Percentiles rank a stretch among this genome's conserved stretches.
These are phyloP conservation scores for Amanita rubescens DNA, from an alignment of 768 basidiomycete genomes.

Conservation along the genomic window DNA sequence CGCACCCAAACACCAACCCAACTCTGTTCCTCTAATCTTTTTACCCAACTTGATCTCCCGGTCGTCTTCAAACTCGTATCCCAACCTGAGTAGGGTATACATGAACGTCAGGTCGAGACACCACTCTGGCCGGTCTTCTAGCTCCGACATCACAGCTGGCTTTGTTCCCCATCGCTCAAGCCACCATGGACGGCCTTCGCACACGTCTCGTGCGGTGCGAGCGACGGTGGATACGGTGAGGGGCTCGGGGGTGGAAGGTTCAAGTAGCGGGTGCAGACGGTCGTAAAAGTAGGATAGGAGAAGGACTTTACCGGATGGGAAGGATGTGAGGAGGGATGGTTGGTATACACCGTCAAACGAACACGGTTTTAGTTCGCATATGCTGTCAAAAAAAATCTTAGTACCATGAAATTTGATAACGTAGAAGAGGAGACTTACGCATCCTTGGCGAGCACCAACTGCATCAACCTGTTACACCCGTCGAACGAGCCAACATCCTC, in stretches of 20 bases:
- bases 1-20: constrained; percentile 91
- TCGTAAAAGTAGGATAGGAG: constrained; percentile 99
- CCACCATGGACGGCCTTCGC: constrained; percentile 63
- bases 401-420: not conserved
- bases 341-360: constrained; percentile 98
- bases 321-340: constrained; percentile 83
- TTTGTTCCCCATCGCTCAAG: constrained; percentile 35
- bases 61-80: constrained; percentile 78
- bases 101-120: constrained; percentile 96
- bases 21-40: constrained; percentile 80
- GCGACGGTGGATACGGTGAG: constrained; percentile 54
- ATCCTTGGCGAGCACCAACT: constrained; percentile 92
- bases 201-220: constrained; percentile 62
- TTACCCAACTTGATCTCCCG: constrained; percentile 77
- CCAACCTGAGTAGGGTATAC: constrained; percentile 79
- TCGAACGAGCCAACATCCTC: constrained; percentile 78
- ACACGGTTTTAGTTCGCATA: constrained; percentile 90
- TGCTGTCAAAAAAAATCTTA: constrained; percentile 29
- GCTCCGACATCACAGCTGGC: constrained; percentile 42
- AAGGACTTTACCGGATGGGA: constrained; percentile 77
- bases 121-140: constrained; percentile 83
- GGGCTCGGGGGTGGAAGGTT: constrained; percentile 8
- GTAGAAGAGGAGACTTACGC: constrained; percentile 47
- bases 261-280: constrained; percentile 73
- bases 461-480: constrained; percentile 75